phyloP scores from a whole-genome alignment of 2,329 filamentous ascomycete species.

The Alternaria panax region DNA sequence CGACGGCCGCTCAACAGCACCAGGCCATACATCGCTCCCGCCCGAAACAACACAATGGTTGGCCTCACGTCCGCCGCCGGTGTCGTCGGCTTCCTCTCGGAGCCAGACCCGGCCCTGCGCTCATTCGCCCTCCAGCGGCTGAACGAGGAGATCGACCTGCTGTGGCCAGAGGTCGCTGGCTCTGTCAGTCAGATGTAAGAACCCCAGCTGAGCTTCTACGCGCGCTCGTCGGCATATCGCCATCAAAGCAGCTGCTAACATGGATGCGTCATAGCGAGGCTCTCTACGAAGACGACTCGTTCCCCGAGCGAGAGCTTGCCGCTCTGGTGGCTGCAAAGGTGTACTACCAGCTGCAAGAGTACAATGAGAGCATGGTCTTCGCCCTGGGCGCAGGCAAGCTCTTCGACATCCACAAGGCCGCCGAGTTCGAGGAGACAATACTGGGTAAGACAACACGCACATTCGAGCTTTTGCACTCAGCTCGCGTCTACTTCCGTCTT shows the following conservation, averaged over 20 bases:
- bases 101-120: conserved; percentile 93
- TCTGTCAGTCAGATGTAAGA: conserved; percentile 91
- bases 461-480: neutral
- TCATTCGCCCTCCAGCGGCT: conserved; percentile 93
- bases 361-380: conserved; percentile 99
- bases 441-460: conserved; percentile 66
- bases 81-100: conserved; percentile 91
- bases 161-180: conserved; percentile 97
- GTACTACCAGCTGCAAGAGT: conserved; percentile 98
- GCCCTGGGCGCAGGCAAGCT: conserved; percentile 92
- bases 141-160: conserved; percentile 93
- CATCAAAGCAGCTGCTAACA: conserved; percentile 31
- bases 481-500: neutral
- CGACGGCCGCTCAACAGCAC: conserved; percentile 20
- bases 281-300: conserved; percentile 94
- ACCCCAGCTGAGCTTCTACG: conserved; percentile 1
- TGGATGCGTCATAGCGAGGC: conserved; percentile 73
- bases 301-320: conserved; percentile 91
- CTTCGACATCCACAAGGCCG: conserved; percentile 88
- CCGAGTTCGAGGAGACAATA: conserved; percentile 99
- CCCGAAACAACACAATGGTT: conserved; percentile 69
- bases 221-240: neutral
- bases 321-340: conserved; percentile 96
- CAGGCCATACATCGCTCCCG: conserved; percentile 15
- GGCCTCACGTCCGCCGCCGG: conserved; percentile 93